These are phyloP conservation scores for Fusarium udum DNA, from an alignment of 2,329 filamentous ascomycete genomes.

Conservation along the genomic window DNA sequence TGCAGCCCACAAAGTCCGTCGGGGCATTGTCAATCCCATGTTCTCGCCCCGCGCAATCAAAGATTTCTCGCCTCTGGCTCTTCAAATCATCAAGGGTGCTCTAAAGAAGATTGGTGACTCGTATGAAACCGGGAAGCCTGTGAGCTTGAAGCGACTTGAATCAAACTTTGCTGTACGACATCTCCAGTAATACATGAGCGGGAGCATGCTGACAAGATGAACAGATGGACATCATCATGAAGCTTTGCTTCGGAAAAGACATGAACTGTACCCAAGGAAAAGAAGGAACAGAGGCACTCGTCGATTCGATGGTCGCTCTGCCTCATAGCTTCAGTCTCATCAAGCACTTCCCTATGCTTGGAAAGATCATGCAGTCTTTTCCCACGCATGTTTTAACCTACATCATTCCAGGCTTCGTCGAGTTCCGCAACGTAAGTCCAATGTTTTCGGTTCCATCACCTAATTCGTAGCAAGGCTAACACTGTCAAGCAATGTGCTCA, in stretches of 20 bases:
- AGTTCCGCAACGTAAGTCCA: not conserved
- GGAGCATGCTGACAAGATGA: not conserved
- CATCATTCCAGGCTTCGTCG: not conserved
- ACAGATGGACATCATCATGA: not conserved
- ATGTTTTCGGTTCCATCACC: too few species aligned
- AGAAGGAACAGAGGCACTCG: not conserved
- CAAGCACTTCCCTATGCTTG: not conserved
- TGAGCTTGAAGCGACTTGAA: not conserved
- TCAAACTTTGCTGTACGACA: not conserved
- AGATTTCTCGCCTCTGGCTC: not conserved
- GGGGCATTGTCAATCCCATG: not conserved
- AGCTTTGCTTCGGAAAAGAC: not conserved
- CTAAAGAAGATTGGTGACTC: not conserved
- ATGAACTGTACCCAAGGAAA: not conserved
- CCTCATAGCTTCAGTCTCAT: not conserved
- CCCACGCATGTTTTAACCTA: not conserved
- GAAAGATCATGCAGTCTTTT: not conserved
- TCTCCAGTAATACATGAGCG: too few species aligned
- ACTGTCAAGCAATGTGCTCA: not conserved
- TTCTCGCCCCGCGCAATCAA: not conserved
- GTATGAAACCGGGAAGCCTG: not conserved
- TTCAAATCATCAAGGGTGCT: not conserved
- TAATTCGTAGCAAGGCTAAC: not conserved
- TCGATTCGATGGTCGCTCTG: not conserved
- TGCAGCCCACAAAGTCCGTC: not conserved